phyloP scores from a whole-genome alignment of 2,329 filamentous ascomycete genomes.

The Dothistroma septosporum region DNA sequence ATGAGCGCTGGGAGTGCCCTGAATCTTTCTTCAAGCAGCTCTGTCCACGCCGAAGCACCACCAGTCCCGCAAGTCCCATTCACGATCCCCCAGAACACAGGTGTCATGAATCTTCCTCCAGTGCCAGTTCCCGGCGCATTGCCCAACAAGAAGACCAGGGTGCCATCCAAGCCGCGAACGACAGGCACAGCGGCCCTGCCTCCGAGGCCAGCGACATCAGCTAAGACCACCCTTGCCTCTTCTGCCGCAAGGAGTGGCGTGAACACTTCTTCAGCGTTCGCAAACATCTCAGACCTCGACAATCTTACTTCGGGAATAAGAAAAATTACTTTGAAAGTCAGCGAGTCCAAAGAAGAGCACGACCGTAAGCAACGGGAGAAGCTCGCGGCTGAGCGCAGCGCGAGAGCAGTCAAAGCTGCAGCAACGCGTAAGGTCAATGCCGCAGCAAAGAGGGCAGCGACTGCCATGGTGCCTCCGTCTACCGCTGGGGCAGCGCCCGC shows the following conservation, averaged over 20 bases:
- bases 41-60: slow-evolving; percentile 19
- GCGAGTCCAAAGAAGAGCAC: slow-evolving; percentile 54
- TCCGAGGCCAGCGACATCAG: slow-evolving; percentile 38
- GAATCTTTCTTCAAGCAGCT: slow-evolving; percentile 27
- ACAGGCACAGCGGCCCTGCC: slow-evolving; percentile 22
- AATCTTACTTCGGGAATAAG: slow-evolving; percentile 51
- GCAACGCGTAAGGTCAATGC: slow-evolving; percentile 33
- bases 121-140: slow-evolving; percentile 16
- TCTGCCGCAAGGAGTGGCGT: slow-evolving; percentile 1
- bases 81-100: not conserved
- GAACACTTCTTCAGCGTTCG: not conserved
- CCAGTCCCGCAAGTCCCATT: slow-evolving; percentile 25
- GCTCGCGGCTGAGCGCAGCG: slow-evolving; percentile 42
- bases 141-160: slow-evolving; percentile 27
- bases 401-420: slow-evolving; percentile 32
- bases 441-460: slow-evolving; percentile 31
- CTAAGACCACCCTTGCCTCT: slow-evolving; percentile 2
- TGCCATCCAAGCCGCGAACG: slow-evolving; percentile 22
- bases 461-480: not conserved
- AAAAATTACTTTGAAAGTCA: slow-evolving; percentile 56
- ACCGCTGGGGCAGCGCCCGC: not conserved
- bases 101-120: slow-evolving; percentile 31
- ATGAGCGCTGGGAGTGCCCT: slow-evolving; percentile 33
- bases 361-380: slow-evolving; percentile 40
- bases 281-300: slow-evolving; percentile 42